phyloP scores from a whole-genome alignment of 2,329 filamentous ascomycete genomes.

The Saccharata proteae region DNA sequence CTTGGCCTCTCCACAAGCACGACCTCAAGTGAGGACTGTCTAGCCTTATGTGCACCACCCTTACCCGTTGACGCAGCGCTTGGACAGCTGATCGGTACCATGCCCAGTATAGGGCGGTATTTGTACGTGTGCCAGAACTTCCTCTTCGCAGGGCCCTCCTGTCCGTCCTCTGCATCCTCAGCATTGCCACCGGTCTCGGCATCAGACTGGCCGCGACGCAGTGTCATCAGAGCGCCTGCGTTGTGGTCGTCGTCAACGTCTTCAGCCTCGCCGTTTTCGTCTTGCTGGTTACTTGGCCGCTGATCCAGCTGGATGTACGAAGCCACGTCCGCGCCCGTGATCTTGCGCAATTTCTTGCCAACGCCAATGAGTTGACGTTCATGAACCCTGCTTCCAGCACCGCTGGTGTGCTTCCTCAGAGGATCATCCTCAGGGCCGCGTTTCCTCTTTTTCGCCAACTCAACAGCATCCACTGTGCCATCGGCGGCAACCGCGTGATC shows the following conservation, averaged over 20 bases:
- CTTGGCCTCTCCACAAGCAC: conserved; percentile 77
- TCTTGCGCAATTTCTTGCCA: conserved; percentile 37
- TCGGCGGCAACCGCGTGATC: conserved; percentile 10
- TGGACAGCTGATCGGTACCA: conserved; percentile 46
- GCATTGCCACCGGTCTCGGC: conserved; percentile 12
- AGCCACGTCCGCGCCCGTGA: conserved; percentile 26
- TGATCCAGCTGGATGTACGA: conserved; percentile 19
- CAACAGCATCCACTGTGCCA: conserved; percentile 11
- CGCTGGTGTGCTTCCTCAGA: conserved; percentile 31
- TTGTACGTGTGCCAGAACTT: conserved; percentile 71
- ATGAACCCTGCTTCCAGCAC: conserved; percentile 43
- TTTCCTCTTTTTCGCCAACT: conserved; percentile 18
- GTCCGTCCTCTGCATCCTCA: conserved; percentile 5
- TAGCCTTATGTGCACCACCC: conserved; percentile 10
- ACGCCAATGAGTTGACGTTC: conserved; percentile 32
- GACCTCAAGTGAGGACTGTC: conserved; percentile 59
- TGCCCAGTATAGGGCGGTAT: conserved; percentile 84
- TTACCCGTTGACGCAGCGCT: conserved; percentile 36
- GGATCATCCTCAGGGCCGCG: conserved; percentile 26
- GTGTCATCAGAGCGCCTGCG: conserved; percentile 12
- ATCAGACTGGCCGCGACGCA: conserved; percentile 17
- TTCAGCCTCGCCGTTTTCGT: conserved; percentile 25
- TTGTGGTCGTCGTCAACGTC: no score
- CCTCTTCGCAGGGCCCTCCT: conserved; percentile 14
- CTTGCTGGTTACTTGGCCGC: conserved; percentile 16